These are phyloP conservation scores for Leccinellum rugosiceps DNA, from an alignment of 768 basidiomycete genomes.

Conservation along the genomic window DNA sequence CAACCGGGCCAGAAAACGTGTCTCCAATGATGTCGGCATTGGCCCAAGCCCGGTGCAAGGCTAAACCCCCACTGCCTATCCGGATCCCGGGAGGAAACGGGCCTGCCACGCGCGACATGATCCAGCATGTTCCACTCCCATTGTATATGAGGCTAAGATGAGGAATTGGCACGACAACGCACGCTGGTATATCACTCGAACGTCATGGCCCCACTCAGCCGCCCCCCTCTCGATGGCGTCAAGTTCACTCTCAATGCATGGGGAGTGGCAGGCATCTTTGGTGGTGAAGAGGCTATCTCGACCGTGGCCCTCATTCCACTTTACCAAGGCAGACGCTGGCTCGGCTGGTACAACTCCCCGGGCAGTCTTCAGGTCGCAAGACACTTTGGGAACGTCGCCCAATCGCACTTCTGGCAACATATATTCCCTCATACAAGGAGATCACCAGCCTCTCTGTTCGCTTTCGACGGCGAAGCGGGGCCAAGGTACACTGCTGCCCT, in stretches of 20 bases:
- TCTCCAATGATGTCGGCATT: neutral
- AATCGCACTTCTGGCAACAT: slow-evolving; percentile 22
- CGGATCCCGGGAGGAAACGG: neutral
- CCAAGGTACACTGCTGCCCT: slow-evolving; percentile 25
- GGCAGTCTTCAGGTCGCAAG: slow-evolving; percentile 31
- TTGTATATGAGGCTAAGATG: neutral
- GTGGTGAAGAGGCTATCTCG: slow-evolving; percentile 32
- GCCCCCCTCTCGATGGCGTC: slow-evolving; percentile 3
- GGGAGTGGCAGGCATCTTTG: slow-evolving; percentile 35
- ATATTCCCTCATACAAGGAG: slow-evolving; percentile 23
- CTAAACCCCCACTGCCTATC: neutral
- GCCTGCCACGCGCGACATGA: neutral
- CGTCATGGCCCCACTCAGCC: slow-evolving; percentile 15
- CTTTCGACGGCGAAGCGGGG: slow-evolving; percentile 24
- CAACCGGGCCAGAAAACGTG: slow-evolving; percentile 1
- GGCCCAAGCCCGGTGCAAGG: neutral
- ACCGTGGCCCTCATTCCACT: slow-evolving; percentile 31
- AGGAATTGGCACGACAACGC: neutral
- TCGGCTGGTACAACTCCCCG: slow-evolving; percentile 36
- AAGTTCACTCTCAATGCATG: slow-evolving; percentile 25
- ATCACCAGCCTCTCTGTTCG: slow-evolving; percentile 22
- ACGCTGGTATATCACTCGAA: neutral
- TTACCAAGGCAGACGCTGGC: slow-evolving; percentile 26
- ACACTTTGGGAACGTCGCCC: slow-evolving; percentile 27
- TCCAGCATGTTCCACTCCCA: neutral